Evolutionary conservation across 257 asterid species (phyloP), one percentile per base, ranked within the genome.

Genomic region (Solanum appendiculatum): DNA sequence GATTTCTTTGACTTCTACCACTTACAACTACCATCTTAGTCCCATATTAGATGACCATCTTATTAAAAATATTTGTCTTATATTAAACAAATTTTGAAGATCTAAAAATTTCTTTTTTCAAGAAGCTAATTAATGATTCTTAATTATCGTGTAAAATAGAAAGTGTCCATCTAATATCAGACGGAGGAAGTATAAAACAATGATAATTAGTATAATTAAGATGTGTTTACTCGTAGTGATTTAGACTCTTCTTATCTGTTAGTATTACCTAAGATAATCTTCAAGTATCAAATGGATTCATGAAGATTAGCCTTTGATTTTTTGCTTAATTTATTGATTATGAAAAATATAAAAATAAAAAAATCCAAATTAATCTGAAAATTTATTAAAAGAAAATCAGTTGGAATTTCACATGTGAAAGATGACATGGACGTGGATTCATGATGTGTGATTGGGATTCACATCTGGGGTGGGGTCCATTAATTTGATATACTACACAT

Each of bases 381-480:
- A 4, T 13, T 46, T 46, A 46, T 46, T 46, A 2, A 51, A 0
- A 5, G 9, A 51, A 83, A 54, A 40, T 44, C 39, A 33, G 34
- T 56, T 48, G 68, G 16, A 11, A 8, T 6, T 44, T 23, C 40
- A 46, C 85, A 81, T 81, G 85, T 83, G 15, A 58, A 83, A 29
- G 21, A 25, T 29, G 11, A 46, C 40, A 0, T 78, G 84, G 64
- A 44, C 75, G 36, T 23, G 54, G 75, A 56, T 36, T 83, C 10
- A 54, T 83, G 86, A 54, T 83, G 36, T 60, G 37, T 83, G 75
- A 83, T 83, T 58, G 86, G 56, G 31, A 12, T 15, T 54, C 86
- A 54, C 75, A 80, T 60, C 34, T 60, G n/a, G 15, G 7, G 15
- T 12, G 82, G 91, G 88, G 31, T 75, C 88, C 88, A 80, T 63